These are phyloP conservation scores for Dichomitus squalens DNA, from an alignment of 1,284 basidiomycete species.

Conservation along the genomic window DNA sequence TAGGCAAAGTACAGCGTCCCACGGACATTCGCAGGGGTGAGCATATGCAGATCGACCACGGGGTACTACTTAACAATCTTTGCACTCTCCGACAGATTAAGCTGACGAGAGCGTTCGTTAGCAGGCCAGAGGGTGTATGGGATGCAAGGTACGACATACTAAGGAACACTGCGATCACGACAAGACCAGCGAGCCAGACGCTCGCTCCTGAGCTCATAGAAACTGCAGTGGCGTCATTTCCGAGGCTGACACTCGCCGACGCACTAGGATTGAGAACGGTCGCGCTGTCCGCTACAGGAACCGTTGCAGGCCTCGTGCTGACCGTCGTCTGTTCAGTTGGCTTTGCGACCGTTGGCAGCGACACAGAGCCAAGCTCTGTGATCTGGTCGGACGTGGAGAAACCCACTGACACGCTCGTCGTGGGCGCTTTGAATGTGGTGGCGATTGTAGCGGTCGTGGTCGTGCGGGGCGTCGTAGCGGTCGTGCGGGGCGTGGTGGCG, in stretches of 20 bases:
- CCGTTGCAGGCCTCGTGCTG: background rate
- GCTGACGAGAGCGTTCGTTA: background rate
- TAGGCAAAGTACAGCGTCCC: no score
- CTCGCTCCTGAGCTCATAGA: background rate
- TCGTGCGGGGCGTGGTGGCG: background rate
- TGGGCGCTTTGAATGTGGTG: background rate
- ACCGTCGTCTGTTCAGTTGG: no score
- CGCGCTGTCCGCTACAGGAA: background rate
- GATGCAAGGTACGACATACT: background rate
- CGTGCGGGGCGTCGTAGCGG: conserved; percentile 1
- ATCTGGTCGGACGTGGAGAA: background rate
- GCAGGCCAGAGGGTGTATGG: no score
- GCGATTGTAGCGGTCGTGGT: background rate
- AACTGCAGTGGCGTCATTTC: background rate
- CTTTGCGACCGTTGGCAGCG: no score
- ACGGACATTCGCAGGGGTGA: background rate
- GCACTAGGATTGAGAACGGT: no score
- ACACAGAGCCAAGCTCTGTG: background rate
- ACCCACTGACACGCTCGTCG: background rate
- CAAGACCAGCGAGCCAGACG: background rate
- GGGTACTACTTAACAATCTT: no score
- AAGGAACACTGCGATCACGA: background rate
- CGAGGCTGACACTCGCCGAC: background rate
- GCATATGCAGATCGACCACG: no score
- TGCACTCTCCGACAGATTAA: background rate